Conservation (phyloP, 768 basidiomycete species). For the Hygrophoropsis aurantiaca region DNA sequence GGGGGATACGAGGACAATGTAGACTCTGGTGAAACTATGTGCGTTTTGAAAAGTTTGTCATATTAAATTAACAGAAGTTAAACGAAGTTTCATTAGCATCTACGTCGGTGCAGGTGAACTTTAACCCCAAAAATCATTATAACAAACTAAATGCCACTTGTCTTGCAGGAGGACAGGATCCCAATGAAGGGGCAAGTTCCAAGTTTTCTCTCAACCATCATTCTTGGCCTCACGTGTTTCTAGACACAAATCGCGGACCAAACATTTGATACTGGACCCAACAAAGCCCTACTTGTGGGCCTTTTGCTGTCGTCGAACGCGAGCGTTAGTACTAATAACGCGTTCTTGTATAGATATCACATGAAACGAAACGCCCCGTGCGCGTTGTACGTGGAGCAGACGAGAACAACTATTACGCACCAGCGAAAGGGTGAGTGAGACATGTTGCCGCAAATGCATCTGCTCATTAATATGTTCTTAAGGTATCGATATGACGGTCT, state of each 20-base stretch:
- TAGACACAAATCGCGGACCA: constrained; percentile 24
- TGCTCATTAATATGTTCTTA: neutral
- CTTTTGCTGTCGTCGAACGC: no score
- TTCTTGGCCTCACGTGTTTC: neutral
- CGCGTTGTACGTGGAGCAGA: constrained; percentile 37
- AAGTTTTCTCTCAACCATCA: neutral
- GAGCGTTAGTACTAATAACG: no score
- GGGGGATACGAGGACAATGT: constrained; percentile 42
- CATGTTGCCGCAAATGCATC: neutral
- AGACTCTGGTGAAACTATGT: constrained; percentile 39
- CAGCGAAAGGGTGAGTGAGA: constrained; percentile 18
- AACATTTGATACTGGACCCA: constrained; percentile 17
- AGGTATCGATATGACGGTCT: constrained; percentile 34
- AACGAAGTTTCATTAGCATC: constrained; percentile 26
- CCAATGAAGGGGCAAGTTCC: constrained; percentile 6
- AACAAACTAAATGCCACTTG: neutral
- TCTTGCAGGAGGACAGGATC: constrained; percentile 23
- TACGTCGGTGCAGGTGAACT: constrained; percentile 34
- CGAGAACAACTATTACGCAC: constrained; percentile 15
- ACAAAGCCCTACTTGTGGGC: constrained; percentile 20
- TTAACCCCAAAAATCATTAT: neutral
- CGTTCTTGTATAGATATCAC: constrained; percentile 30
- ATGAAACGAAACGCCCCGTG: constrained; percentile 27
- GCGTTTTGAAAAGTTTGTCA: constrained; percentile 7
- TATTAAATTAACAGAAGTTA: neutral